These are phyloP conservation scores for Phytophthora idaei DNA, from an alignment of 352 stramenopile genomes.

Conservation along the genomic window DNA sequence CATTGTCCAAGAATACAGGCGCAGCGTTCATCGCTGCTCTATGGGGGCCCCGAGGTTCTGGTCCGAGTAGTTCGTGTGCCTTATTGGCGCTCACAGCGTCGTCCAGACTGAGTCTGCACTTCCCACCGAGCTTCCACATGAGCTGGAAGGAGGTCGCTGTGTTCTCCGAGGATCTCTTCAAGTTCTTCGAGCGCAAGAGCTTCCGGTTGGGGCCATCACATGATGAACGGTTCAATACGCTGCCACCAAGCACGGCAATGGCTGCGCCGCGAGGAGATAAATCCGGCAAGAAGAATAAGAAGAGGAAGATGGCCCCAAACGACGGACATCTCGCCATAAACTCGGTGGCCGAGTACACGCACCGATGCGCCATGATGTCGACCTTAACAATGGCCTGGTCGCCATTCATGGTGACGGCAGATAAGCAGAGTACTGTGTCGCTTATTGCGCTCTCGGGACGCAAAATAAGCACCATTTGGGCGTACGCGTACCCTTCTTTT, in stretches of 20 bases:
- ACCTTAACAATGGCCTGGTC: conserved; percentile 80
- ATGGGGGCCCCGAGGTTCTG: conserved; percentile 78
- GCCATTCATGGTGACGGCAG: conserved; percentile 50
- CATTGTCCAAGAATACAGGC: conserved; percentile 77
- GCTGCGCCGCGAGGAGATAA: conserved; percentile 29
- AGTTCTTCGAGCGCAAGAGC: conserved; percentile 56
- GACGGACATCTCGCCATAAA: conserved; percentile 21
- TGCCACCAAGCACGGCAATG: conserved; percentile 27
- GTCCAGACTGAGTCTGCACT: conserved; percentile 68
- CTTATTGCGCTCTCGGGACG: conserved; percentile 70
- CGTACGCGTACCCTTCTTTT: conserved; percentile 57
- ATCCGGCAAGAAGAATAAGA: conserved; percentile 27
- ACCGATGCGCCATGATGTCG: conserved; percentile 60
- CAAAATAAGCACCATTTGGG: conserved; percentile 74
- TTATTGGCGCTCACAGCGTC: conserved; percentile 66
- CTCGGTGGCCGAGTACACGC: conserved; percentile 63
- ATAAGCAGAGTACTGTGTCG: conserved; percentile 58
- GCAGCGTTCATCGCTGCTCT: conserved; percentile 59
- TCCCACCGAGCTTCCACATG: conserved; percentile 81
- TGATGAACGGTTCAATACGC: conserved; percentile 25
- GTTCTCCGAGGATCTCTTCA: conserved; percentile 72
- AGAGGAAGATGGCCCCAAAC: conserved; percentile 21
- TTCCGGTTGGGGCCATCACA: conserved; percentile 38
- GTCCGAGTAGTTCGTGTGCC: conserved; percentile 71
- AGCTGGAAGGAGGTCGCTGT: conserved; percentile 75